These are phyloP conservation scores for Blastobotrys mokoenaii DNA, from an alignment of 805 yeast genomes.

Conservation along the genomic window DNA sequence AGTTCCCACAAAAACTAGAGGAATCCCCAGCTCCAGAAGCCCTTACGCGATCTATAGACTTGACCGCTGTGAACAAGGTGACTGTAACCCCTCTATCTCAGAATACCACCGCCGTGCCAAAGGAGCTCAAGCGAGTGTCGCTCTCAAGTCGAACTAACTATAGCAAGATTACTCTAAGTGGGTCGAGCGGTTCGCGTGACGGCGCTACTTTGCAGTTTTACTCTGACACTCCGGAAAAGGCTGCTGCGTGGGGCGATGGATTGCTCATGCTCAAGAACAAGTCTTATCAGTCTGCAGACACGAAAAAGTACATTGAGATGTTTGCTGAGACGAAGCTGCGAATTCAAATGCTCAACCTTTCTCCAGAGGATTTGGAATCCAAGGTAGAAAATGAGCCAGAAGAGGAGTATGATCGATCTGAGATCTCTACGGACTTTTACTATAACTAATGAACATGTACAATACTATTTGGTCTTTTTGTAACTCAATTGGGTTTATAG, in stretches of 20 bases:
- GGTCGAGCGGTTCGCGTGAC: constrained; percentile 26
- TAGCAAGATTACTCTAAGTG: constrained; percentile 46
- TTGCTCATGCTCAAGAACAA: constrained; percentile 43
- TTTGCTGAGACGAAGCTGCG: constrained; percentile 39
- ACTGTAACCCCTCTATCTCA: constrained; percentile 35
- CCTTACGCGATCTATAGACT: constrained; percentile 18
- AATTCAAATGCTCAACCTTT: constrained; percentile 40
- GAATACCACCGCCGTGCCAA: constrained; percentile 21
- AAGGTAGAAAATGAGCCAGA: not conserved
- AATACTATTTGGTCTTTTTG: not conserved
- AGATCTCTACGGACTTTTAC: constrained; percentile 15
- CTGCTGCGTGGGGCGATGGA: constrained; percentile 75
- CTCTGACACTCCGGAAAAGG: constrained; percentile 60
- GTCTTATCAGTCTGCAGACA: constrained; percentile 34
- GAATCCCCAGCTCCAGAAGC: constrained; percentile 44
- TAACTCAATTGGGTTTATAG: not conserved
- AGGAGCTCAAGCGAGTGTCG: constrained; percentile 40
- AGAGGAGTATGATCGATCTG: constrained; percentile 2
- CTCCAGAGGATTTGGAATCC: constrained; percentile 21
- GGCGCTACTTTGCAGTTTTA: constrained; percentile 48
- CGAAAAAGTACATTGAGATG: constrained; percentile 37
- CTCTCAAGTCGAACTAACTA: constrained; percentile 50
- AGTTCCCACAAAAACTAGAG: constrained; percentile 40
- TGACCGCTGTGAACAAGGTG: constrained; percentile 35
- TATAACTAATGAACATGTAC: constrained; percentile 8